A percentile compares a stretch with the other conserved stretches of the same genome.
Conservation (phyloP, 73 alveolate genomes). For the Paramecium bursaria region DNA sequence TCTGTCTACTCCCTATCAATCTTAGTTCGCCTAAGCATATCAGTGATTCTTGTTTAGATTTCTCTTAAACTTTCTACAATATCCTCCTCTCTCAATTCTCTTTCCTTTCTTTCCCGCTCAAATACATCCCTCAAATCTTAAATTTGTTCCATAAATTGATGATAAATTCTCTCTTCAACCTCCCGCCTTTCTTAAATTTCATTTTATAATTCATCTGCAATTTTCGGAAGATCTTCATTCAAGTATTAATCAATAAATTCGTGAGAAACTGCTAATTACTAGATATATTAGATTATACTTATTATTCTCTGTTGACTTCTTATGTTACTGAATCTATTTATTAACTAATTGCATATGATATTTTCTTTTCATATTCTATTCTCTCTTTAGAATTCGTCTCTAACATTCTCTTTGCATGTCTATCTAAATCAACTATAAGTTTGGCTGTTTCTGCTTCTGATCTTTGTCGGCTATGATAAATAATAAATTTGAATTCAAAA, state of each 20-base stretch:
- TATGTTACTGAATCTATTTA: conserved; percentile 59
- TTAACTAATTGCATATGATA: conserved; percentile 61
- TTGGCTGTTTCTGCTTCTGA: conserved; percentile 15
- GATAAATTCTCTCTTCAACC: conserved; percentile 46
- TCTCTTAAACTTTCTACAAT: conserved; percentile 54
- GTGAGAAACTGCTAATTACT: conserved; percentile 4
- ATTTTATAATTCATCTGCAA: conserved; percentile 43
- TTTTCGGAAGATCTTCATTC: conserved; percentile 42
- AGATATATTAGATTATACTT: neutral
- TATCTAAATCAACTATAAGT: conserved; percentile 57
- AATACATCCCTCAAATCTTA: conserved; percentile 33
- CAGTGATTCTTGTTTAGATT: conserved; percentile 19
- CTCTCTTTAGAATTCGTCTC: conserved; percentile 63
- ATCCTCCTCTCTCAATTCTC: conserved; percentile 44
- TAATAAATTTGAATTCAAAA: neutral
- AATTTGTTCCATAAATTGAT: conserved; percentile 44
- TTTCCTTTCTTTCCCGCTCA: conserved; percentile 57
- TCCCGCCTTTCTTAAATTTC: conserved; percentile 47
- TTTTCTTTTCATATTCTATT: conserved; percentile 65
- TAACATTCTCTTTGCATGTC: conserved; percentile 65
- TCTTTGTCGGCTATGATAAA: conserved; percentile 57
- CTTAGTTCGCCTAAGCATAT: conserved; percentile 9
- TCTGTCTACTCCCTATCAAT: conserved; percentile 40
- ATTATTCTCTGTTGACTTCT: conserved; percentile 55
- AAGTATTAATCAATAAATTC: conserved; percentile 33